Percentiles rank a stretch among this genome's conserved stretches.
Evolutionary conservation across 768 basidiomycete species (phyloP).

Genomic region (Leccinum obscurum): DNA sequence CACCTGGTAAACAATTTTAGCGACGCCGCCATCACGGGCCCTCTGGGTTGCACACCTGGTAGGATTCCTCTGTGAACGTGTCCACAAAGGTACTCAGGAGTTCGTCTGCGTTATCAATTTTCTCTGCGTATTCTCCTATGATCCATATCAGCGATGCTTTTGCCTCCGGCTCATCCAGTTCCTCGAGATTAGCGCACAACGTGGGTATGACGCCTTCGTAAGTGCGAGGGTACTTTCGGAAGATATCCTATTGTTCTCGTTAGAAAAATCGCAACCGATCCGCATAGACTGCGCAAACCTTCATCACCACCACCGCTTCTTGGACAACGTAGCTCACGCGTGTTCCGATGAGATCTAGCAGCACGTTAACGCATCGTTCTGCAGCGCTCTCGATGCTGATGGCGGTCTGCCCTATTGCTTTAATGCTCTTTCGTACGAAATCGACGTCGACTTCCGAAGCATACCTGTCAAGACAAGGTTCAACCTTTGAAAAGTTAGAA

Average conservation of each 20-base stretch:
- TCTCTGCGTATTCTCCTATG: conserved; percentile 96
- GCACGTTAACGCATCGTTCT: conserved; percentile 91
- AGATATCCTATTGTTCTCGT: conserved; percentile 73
- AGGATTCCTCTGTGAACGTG: conserved; percentile 90
- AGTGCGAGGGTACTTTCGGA: conserved; percentile 93
- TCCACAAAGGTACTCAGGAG: conserved; percentile 89
- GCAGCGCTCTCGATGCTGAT: conserved; percentile 93
- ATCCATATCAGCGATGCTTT: conserved; percentile 99
- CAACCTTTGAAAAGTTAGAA: neutral
- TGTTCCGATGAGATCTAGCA: conserved; percentile 90
- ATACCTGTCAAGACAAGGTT: conserved; percentile 54
- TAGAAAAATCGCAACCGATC: neutral
- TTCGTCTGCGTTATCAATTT: conserved; percentile 96
- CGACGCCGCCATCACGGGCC: neutral
- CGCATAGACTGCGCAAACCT: conserved; percentile 49
- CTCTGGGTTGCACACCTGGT: conserved; percentile 54
- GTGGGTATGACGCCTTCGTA: conserved; percentile 98
- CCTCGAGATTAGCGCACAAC: conserved; percentile 91
- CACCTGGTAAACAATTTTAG: conserved; percentile 39
- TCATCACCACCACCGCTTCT: conserved; percentile 98
- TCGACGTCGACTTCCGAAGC: conserved; percentile 98
- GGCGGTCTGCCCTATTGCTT: conserved; percentile 94
- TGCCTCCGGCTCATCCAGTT: conserved; percentile 96
- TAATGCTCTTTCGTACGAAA: conserved; percentile 92
- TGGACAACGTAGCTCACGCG: conserved; percentile 97